Evolutionary conservation across 306 rosid species (phyloP), one percentile per base, ranked within the genome.

Genomic region (Quillaja saponaria): DNA sequence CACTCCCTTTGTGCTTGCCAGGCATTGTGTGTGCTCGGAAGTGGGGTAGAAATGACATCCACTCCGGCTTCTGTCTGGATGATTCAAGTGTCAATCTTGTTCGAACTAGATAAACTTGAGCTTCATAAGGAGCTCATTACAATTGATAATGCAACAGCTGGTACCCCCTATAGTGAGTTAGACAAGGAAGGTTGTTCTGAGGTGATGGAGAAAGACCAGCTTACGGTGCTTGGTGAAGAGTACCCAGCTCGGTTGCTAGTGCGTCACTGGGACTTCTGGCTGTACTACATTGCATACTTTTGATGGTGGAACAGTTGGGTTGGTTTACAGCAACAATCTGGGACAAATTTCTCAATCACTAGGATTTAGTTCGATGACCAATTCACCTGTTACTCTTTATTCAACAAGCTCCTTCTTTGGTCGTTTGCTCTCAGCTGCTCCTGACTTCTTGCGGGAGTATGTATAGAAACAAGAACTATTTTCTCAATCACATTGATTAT

Each of bases 351-450:
- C 95, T 0, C 71, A 90, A 40, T 91, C 97, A 46, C 80, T 87
- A 8, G 97, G 91, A 58, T 68, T 63, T 41, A 16, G 52, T 65
- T 79, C 87, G 7, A 46, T 60, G 44, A 90, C 80, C 34, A 69
- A 39, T 55, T 83, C 95, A 48, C 85, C 87, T 11, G 95, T 87
- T 49, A 85, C 89, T 8, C 74, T 91, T 18, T 87, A 87, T 66
- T 90, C 97, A n/a, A 71, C 90, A 0, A 83, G 82, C 76, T 85
- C 95, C 60, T 91, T 91, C 88, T 87, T 91, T 18, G 96, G 97
- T 38, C 87, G 97, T 41, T 71, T 87, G 63, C 89, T 91, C 41
- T 75, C 96, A 1, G 97, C 95, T 12, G 63, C 83, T 56, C 95
- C 95, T 6, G 97, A 87, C 66, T 87, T 83, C 77, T 64, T 91